Evolutionary conservation across 2,329 filamentous ascomycete species (phyloP).

Genomic region (Colletotrichum camelliae): DNA sequence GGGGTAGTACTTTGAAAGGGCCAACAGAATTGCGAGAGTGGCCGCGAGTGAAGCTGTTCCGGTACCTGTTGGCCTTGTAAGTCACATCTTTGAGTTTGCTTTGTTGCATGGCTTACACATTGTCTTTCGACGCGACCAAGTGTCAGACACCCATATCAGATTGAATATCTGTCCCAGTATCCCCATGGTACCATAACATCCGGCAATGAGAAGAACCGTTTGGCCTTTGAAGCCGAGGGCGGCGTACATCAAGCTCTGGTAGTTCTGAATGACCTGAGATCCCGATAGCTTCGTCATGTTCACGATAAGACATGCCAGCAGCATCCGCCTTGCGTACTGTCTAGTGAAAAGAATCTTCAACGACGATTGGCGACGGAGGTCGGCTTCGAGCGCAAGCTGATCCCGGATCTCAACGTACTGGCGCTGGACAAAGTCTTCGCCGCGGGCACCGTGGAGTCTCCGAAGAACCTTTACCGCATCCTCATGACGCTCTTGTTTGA

Average conservation of each 20-base stretch:
- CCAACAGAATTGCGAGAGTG: background rate
- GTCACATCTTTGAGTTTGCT: rapidly evolving
- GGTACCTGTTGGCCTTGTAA: background rate
- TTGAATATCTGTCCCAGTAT: background rate
- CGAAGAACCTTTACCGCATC: background rate
- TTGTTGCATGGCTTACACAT: background rate
- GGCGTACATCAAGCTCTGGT: background rate
- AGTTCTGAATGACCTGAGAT: background rate
- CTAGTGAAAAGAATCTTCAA: background rate
- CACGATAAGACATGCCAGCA: background rate
- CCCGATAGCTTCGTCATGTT: background rate
- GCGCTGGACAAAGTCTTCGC: background rate
- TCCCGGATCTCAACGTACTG: background rate
- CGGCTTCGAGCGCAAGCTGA: background rate
- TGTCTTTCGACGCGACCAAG: background rate
- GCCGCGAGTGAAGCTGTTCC: background rate
- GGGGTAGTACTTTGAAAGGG: background rate
- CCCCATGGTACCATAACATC: background rate
- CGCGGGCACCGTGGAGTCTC: background rate
- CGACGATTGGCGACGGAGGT: background rate
- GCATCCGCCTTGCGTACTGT: background rate
- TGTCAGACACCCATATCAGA: background rate
- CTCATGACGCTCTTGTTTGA: background rate
- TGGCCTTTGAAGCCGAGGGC: background rate
- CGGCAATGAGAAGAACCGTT: background rate